Base-by-base conservation (phyloP, 139 green algal genomes). In the Micractinium conductrix region DNA sequence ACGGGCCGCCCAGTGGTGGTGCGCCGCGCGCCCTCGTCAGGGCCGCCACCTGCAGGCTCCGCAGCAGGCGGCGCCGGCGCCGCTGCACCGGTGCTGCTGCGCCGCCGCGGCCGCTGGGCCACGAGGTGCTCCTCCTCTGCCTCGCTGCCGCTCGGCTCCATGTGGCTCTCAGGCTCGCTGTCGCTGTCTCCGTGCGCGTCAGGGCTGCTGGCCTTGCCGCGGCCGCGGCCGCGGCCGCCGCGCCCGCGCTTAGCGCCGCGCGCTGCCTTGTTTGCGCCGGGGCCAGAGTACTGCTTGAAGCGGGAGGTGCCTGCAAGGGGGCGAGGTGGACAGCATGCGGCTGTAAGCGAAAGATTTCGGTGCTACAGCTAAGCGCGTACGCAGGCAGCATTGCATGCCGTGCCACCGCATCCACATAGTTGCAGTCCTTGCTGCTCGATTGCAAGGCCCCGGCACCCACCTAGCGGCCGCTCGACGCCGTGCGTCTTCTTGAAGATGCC, bases 401-500 rank as follows among this genome's bases (percentile, higher is more conserved):
- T n/a, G n/a, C n/a, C n/a, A n/a, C n/a, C n/a, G n/a, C n/a, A n/a
- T n/a, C n/a, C n/a, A n/a, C n/a, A n/a, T n/a, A n/a, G n/a, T n/a
- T n/a, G n/a, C n/a, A n/a, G n/a, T n/a, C n/a, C n/a, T n/a, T n/a
- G n/a, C n/a, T n/a, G n/a, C n/a, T n/a, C n/a, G n/a, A n/a, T n/a
- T n/a, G n/a, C n/a, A n/a, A n/a, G 28, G 4, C 43, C 8, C 21
- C 26, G 35, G 12, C 35, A 60, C 74, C n/a, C 50, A 70, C 35
- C 74, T 7, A 50, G 74, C 48, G 38, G 37, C 33, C 92, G 83
- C 42, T 92, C 79, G 16, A 75, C 65, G 53, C 93, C 93, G 53
- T 96, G 91, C 40, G 91, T 93, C 79, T 95, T 96, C 83, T 88
- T 88, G 86, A 94, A 96, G 74, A 96, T 95, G 55, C 94, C 93